phyloP scores from a whole-genome alignment of 352 stramenopile genomes.

The Phytopythium mirpurense region DNA sequence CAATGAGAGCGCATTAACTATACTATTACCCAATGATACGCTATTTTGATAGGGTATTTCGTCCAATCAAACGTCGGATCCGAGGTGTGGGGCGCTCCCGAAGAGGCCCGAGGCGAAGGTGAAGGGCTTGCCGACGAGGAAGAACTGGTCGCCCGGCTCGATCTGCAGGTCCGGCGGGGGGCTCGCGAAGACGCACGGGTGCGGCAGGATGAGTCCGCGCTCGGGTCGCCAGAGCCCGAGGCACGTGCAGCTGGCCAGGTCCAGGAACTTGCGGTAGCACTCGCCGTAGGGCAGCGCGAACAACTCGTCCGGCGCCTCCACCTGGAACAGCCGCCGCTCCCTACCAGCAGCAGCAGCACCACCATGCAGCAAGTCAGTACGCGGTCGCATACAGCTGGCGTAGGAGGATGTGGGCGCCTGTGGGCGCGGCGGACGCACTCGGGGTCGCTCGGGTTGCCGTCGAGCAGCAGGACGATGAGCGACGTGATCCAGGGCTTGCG shows the following conservation, averaged over 20 bases:
- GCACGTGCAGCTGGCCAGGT: constrained; percentile 50
- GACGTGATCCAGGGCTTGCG: constrained; percentile 68
- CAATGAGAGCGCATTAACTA: constrained; percentile 10
- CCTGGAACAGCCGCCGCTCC: constrained; percentile 60
- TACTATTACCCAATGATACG: constrained; percentile 5
- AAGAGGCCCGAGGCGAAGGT: constrained; percentile 31
- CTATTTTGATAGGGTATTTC: neutral
- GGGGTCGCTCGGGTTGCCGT: constrained; percentile 46
- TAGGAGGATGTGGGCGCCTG: too few species aligned
- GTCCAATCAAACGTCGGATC: constrained; percentile 2
- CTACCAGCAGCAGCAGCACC: too few species aligned
- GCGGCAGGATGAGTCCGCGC: constrained; percentile 38
- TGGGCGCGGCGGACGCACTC: constrained; percentile 34
- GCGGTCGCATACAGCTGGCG: too few species aligned
- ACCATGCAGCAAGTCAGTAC: constrained; percentile 4
- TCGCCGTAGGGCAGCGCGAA: constrained; percentile 44
- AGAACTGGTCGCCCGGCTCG: constrained; percentile 56
- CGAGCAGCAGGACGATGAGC: constrained; percentile 61
- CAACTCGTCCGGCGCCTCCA: constrained; percentile 45
- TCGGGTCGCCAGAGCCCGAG: constrained; percentile 64
- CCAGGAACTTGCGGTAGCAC: constrained; percentile 72
- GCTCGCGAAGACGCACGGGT: constrained; percentile 67
- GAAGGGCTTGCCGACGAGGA: constrained; percentile 63
- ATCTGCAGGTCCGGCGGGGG: constrained; percentile 51
- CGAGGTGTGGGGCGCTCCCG: constrained; percentile 9